Base-by-base conservation (phyloP, 176 grass and related monocot species). In the Calamus simplicifolius region DNA sequence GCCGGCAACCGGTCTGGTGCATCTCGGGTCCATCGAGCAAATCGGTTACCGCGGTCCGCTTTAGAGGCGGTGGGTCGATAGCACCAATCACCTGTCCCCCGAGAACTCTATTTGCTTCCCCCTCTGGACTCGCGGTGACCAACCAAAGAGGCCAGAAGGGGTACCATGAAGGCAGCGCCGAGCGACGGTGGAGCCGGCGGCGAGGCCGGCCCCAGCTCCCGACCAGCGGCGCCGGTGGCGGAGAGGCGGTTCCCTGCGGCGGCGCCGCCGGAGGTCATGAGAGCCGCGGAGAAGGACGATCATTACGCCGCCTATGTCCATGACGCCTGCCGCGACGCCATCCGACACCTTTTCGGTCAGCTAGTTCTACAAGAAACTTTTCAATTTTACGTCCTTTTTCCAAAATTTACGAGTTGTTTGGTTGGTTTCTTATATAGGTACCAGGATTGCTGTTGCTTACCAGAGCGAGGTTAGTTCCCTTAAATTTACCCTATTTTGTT, bases 231-330 rank as follows among this genome's bases (percentile, higher is more conserved):
- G 29, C 61, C 63, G n/a, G 3, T 16, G 49, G 43, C 18, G 56
- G 69, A 63, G 7, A 69, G 87, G 51, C 56, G 78, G 28, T 97
- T 97, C 49, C 78, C 84, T 0, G 21, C 69, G 18, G 93, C 93
- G 66, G 93, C 87, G 49, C 87, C 88, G 78, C 93, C 93, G 55
- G 93, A 97, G 87, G 73, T 97, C 81, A 97, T 91, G 93, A 67
- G 93, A 35, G 93, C 93, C 21, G 93, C 87, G 51, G 87, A 97
- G 80, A 97, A 97, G 78, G 93, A 97, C 67, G 93, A 97, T 19
- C 79, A 73, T 75, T 97, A 97, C 72, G 81, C 87, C 15, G 84
- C 78, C 48, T 83, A 91, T 70, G 81, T 97, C 67, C 89, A 89
- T 43, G 93, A 97, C 68, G 87, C 93, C 30, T 97, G 84, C 87